Percentiles rank a stretch among this genome's conserved stretches.
Evolutionary conservation across 2,329 filamentous ascomycete genomes (phyloP).

Genomic region (Leptographium procerum): DNA sequence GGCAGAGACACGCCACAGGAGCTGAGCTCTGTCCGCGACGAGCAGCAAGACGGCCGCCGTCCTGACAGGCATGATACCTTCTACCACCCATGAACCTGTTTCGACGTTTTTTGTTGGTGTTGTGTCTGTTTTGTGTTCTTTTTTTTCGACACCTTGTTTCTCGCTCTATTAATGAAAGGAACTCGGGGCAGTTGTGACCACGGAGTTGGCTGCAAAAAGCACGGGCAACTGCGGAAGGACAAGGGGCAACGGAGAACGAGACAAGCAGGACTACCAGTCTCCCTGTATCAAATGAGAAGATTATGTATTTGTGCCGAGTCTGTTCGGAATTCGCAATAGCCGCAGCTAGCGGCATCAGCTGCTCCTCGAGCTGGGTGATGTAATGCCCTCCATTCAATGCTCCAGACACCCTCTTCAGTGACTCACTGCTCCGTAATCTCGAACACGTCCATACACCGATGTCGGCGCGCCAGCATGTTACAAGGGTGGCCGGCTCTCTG

Average conservation of each 20-base stretch:
- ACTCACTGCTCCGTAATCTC: no score
- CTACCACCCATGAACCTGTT: slow-evolving; percentile 6
- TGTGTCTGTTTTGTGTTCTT: not conserved
- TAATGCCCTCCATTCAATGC: not conserved
- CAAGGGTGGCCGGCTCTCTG: not conserved
- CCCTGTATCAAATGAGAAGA: not conserved
- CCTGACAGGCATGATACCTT: slow-evolving; percentile 5
- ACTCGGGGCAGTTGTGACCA: not conserved
- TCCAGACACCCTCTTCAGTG: no score
- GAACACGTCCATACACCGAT: not conserved
- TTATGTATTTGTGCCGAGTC: not conserved
- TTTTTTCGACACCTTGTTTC: no score
- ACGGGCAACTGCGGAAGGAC: not conserved
- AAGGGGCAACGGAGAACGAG: not conserved
- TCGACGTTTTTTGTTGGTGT: not conserved
- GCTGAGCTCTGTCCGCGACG: slow-evolving; percentile 3
- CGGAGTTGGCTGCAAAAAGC: not conserved
- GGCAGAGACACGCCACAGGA: slow-evolving; percentile 5
- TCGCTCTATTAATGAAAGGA: not conserved
- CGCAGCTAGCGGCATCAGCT: no score
- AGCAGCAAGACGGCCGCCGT: not conserved
- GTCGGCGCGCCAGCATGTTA: not conserved
- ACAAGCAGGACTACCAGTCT: not conserved
- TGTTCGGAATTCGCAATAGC: not conserved
- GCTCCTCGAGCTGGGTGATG: no score